Evolutionary conservation across 371 early-diverging fungal genomes (phyloP), one percentile per base, ranked within the genome.

Genomic region (Mucor irregularis): DNA sequence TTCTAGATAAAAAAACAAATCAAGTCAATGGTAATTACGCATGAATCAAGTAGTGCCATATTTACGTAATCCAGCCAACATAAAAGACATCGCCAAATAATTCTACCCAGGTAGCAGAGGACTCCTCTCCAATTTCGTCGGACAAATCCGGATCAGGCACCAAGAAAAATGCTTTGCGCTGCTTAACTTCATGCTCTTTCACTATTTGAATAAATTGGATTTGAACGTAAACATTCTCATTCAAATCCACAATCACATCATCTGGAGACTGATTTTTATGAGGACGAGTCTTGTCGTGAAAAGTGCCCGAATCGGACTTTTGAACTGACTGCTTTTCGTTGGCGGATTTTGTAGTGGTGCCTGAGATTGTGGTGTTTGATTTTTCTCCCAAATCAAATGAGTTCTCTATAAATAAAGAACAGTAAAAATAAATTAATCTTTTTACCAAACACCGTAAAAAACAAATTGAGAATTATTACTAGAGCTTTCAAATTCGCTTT

Each of bases 21-120:
- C 1, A 24, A 33, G 8, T 35, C n/a, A n/a, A n/a, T n/a, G n/a
- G n/a, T n/a, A n/a, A n/a, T n/a, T n/a, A n/a, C n/a, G n/a, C n/a
- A n/a, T n/a, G n/a, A n/a, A n/a, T n/a, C n/a, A n/a, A n/a, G n/a
- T n/a, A n/a, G n/a, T n/a, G n/a, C n/a, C n/a, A 35, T 31, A 31
- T 9, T 25, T 71, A 61, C 66, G 64, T 72, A 5, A 78, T 58
- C 67, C 74, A 74, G 1, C 78, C 78, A 11, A 78, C 78, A 49
- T 78, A 78, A 48, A 78, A 78, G 33, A 78, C 74, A 58, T 78
- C 78, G 13, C 74, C 73, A 31, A 78, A 68, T 11, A 78, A 50
- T 44, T 78, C 78, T 3, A 70, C 53, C 78, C 78, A 78, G n/a
- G 74, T 74, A 24, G 78, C 78, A 8, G 68, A 65, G 1, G 69